Percentiles rank a stretch among this genome's conserved stretches.
These are phyloP conservation scores for Erythrobasidium hasegawianum DNA, from an alignment of 1,284 basidiomycete genomes.

Conservation along the genomic window DNA sequence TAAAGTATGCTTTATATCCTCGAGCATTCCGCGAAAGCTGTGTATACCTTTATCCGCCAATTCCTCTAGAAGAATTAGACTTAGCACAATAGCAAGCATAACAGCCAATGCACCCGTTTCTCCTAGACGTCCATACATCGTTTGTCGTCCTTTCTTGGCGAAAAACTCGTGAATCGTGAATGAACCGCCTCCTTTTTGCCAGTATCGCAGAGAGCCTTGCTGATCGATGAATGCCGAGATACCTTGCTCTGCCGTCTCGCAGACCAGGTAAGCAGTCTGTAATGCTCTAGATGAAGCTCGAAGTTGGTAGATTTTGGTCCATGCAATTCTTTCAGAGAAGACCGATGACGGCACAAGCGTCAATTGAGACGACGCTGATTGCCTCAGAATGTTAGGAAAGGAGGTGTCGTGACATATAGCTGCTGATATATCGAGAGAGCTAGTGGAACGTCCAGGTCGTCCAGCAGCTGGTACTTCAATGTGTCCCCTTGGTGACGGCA, in stretches of 20 bases:
- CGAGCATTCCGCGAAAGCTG: too few relatives aligned
- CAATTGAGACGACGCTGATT: conserved; percentile 10
- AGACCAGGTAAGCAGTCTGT: conserved; percentile 7
- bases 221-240: conserved; percentile 27
- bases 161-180: conserved; percentile 5
- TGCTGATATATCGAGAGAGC: conserved; percentile 1
- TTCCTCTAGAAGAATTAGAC: background rate
- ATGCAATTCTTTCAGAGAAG: conserved; percentile 17
- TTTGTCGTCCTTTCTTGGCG: background rate
- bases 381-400: conserved; percentile 18
- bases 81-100: background rate
- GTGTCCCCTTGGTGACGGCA: background rate
- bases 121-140: conserved; percentile 7
- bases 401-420: conserved; percentile 32
- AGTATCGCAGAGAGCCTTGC: conserved; percentile 9
- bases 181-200: conserved; percentile 24
- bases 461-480: conserved; percentile 12
- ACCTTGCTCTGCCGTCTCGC: conserved; percentile 11
- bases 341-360: conserved; percentile 29
- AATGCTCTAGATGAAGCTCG: conserved; percentile 4
- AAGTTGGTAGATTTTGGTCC: conserved; percentile 17
- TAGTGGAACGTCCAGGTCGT: conserved; percentile 7
- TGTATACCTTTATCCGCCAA: too few relatives aligned
- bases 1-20: too few relatives aligned
- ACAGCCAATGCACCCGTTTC: conserved; percentile 6